Conservation (phyloP, 2,329 filamentous ascomycete species). For the Ophiocordyceps sinensis region DNA sequence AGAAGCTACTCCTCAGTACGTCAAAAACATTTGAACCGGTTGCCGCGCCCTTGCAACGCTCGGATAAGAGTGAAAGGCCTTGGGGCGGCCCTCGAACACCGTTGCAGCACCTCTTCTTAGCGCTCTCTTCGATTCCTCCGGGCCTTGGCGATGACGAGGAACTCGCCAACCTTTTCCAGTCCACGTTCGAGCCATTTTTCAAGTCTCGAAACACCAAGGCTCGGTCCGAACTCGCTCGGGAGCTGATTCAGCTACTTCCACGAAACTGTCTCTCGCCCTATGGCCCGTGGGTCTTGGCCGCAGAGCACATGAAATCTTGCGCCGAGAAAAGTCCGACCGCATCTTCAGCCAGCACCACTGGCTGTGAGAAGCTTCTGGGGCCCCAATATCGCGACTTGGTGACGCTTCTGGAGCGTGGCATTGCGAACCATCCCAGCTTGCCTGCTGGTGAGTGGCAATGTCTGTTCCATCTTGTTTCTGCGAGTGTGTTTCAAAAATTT, state of each 20-base stretch:
- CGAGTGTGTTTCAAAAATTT: slow-evolving; percentile 44
- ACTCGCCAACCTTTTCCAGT: slow-evolving; percentile 29
- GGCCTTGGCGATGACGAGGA: slow-evolving; percentile 32
- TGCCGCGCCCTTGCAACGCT: slow-evolving; percentile 51
- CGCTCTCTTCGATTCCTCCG: slow-evolving; percentile 38
- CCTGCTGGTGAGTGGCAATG: slow-evolving; percentile 32
- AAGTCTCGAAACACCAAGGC: slow-evolving; percentile 28
- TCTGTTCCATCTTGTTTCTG: slow-evolving; percentile 42
- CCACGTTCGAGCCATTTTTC: slow-evolving; percentile 45
- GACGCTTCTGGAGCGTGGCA: slow-evolving; percentile 50
- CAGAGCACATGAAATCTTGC: slow-evolving; percentile 28
- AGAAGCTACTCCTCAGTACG: slow-evolving; percentile 34
- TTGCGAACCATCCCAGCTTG: slow-evolving; percentile 33
- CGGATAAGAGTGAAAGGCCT: slow-evolving; percentile 35
- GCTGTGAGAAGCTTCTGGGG: slow-evolving; percentile 34
- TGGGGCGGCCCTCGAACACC: slow-evolving; percentile 40
- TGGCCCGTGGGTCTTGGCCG: slow-evolving; percentile 36
- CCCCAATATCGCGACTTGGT: slow-evolving; percentile 57
- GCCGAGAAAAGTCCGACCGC: slow-evolving; percentile 18
- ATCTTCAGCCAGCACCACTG: slow-evolving; percentile 9
- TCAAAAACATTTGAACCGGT: slow-evolving; percentile 46
- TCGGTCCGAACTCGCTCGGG: slow-evolving; percentile 31
- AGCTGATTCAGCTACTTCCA: slow-evolving; percentile 35
- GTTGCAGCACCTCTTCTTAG: slow-evolving; percentile 49
- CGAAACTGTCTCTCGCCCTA: slow-evolving; percentile 28